Evolutionary conservation across 805 yeast species (phyloP).

Genomic region (Schizosaccharomyces octosporus): DNA sequence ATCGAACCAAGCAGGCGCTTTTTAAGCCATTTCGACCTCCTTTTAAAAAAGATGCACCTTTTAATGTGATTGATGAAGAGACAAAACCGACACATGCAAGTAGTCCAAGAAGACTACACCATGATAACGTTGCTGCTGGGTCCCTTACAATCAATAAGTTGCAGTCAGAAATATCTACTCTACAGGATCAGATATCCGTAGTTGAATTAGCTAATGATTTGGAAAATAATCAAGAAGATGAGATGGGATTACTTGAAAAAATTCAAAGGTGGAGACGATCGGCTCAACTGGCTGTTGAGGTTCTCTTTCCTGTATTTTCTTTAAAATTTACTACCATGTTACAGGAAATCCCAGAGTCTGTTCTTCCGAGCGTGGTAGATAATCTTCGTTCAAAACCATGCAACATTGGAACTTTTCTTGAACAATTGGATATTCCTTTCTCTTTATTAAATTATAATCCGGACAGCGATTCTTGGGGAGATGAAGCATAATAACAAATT

Average conservation of each 20-base stretch:
- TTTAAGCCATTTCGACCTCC: no score
- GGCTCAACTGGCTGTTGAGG: neutral
- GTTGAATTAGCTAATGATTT: neutral
- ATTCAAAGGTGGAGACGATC: neutral
- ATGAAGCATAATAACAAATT: neutral
- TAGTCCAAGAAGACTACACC: no score
- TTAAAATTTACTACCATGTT: neutral
- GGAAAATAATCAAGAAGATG: neutral
- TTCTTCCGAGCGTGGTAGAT: neutral
- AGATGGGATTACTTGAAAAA: neutral
- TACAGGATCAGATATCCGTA: neutral
- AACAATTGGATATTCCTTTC: neutral
- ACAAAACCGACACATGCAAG: no score
- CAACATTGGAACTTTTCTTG: neutral
- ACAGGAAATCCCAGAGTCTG: neutral
- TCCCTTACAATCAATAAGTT: neutral
- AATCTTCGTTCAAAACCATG: neutral
- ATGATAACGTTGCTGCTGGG: neutral
- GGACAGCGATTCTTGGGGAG: neutral
- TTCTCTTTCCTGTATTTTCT: neutral
- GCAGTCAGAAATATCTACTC: neutral
- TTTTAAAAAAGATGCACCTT: no score
- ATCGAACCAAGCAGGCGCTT: no score
- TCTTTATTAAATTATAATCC: neutral
- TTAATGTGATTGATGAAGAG: no score